phyloP scores from a whole-genome alignment of 306 rosid species.

The Vicia faba region DNA sequence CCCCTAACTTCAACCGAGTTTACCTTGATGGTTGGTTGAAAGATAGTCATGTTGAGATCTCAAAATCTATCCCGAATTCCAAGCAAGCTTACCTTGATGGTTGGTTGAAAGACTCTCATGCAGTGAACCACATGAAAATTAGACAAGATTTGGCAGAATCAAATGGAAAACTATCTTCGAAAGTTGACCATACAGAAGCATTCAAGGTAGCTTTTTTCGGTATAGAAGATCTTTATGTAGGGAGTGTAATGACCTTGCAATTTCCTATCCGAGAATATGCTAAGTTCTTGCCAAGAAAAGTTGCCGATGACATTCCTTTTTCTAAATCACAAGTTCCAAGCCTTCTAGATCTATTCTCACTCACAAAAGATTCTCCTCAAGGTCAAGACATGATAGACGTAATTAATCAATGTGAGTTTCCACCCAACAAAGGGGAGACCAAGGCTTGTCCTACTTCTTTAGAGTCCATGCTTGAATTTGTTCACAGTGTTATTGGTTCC shows the following conservation, averaged over 20 bases:
- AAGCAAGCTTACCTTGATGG: constrained; percentile 12
- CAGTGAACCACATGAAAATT: background rate
- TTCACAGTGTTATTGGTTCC: background rate
- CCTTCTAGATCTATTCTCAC: constrained; percentile 46
- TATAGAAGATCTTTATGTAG: constrained; percentile 42
- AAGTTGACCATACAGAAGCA: constrained; percentile 46
- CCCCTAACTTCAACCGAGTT: background rate
- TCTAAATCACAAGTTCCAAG: constrained; percentile 40
- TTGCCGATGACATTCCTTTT: constrained; percentile 54
- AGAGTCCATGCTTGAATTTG: constrained; percentile 25
- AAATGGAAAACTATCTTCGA: constrained; percentile 10
- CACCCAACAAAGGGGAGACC: constrained; percentile 22
- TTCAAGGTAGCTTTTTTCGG: constrained; percentile 44
- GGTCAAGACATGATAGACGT: constrained; percentile 38
- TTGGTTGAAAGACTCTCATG: constrained; percentile 28
- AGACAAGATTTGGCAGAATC: background rate
- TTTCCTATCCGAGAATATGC: constrained; percentile 43
- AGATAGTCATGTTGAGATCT: background rate
- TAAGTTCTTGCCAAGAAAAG: constrained; percentile 46
- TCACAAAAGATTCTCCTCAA: constrained; percentile 39
- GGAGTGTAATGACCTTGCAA: constrained; percentile 46
- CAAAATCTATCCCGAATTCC: background rate
- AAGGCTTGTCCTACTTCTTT: constrained; percentile 20
- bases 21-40: constrained; percentile 20
- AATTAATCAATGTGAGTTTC: constrained; percentile 39